phyloP scores from a whole-genome alignment of 2,329 filamentous ascomycete genomes.

The Ophiognomonia clavigignenti-juglandacearum region DNA sequence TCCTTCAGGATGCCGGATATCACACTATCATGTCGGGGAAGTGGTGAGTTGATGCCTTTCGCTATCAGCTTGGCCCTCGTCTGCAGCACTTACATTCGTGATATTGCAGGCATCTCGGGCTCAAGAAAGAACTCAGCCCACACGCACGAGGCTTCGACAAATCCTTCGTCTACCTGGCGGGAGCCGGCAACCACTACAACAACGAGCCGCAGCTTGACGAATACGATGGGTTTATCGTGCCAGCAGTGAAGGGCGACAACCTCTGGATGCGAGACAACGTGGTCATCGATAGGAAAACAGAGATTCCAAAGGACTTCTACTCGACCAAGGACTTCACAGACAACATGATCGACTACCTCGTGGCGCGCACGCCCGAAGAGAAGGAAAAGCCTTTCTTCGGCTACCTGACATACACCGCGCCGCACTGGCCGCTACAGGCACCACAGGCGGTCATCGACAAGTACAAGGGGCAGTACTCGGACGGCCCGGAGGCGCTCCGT shows the following conservation, averaged over 20 bases:
- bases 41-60: not conserved
- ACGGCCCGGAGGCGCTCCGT: conserved; percentile 53
- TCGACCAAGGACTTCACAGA: conserved; percentile 45
- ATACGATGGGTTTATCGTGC: conserved; percentile 28
- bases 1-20: conserved; percentile 26
- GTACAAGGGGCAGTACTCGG: conserved; percentile 55
- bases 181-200: conserved; percentile 51
- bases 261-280: conserved; percentile 34
- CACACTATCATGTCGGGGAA: conserved; percentile 26
- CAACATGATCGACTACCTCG: conserved; percentile 46
- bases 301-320: conserved; percentile 46
- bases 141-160: conserved; percentile 53
- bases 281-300: conserved; percentile 31
- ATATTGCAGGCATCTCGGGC: conserved; percentile 31
- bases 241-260: conserved; percentile 30
- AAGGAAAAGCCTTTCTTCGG: conserved; percentile 48
- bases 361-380: conserved; percentile 35
- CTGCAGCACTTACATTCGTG: conserved; percentile 16
- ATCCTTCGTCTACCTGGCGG: conserved; percentile 56
- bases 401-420: conserved; percentile 57
- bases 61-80: not conserved
- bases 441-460: conserved; percentile 48
- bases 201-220: conserved; percentile 39
- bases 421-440: conserved; percentile 59
- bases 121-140: conserved; percentile 52